Evolutionary conservation across 306 rosid species (phyloP).

Genomic region (Cajanus cajan): DNA sequence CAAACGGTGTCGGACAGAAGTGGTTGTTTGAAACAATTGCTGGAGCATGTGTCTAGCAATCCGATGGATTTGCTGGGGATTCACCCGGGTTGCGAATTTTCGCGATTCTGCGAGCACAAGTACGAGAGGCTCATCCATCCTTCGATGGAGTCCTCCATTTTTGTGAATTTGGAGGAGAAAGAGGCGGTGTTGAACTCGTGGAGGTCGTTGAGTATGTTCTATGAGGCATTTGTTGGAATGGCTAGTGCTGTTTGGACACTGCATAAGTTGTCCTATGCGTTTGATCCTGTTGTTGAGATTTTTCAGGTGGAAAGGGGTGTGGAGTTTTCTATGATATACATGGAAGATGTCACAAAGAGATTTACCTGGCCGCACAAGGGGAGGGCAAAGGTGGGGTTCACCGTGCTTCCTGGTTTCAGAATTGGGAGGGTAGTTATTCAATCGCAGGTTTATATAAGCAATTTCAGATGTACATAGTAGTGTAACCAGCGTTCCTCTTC

Average conservation of each 20-base stretch:
- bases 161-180: constrained; percentile 65
- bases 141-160: constrained; percentile 82
- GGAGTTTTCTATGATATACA: constrained; percentile 80
- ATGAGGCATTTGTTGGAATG: constrained; percentile 85
- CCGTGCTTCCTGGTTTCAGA: constrained; percentile 91
- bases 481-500: background rate
- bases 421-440: constrained; percentile 72
- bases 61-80: constrained; percentile 78
- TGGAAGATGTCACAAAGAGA: constrained; percentile 84
- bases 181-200: constrained; percentile 73
- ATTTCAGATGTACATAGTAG: constrained; percentile 46
- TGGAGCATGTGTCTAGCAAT: constrained; percentile 89
- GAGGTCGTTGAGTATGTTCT: constrained; percentile 86
- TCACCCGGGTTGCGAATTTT: constrained; percentile 61
- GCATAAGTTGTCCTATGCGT: constrained; percentile 77
- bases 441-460: constrained; percentile 74
- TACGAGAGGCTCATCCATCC: constrained; percentile 83
- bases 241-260: constrained; percentile 89
- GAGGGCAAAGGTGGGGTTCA: constrained; percentile 78
- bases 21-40: constrained; percentile 62
- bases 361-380: constrained; percentile 53
- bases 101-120: constrained; percentile 79
- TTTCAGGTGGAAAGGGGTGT: constrained; percentile 82
- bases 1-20: constrained; percentile 31
- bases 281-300: constrained; percentile 75